Conservation (phyloP, 768 basidiomycete genomes). For the Russula lepida region DNA sequence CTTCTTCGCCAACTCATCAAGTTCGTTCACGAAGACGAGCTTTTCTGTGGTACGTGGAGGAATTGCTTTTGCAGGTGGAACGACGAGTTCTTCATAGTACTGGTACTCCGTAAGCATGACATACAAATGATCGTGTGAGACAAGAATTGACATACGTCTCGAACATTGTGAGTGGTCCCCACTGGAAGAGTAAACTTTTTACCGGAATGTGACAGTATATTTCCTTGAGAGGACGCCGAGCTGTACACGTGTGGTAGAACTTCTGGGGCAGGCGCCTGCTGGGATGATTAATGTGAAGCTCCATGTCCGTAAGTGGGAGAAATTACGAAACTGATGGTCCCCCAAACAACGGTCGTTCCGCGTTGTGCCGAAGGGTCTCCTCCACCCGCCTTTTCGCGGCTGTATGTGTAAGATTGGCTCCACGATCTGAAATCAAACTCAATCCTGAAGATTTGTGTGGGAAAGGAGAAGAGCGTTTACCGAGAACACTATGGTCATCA, state of each 20-base stretch:
- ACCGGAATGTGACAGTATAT: constrained; percentile 62
- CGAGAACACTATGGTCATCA: neutral
- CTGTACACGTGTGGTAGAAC: constrained; percentile 86
- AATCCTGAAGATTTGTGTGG: neutral
- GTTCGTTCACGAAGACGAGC: constrained; percentile 58
- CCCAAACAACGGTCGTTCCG: constrained; percentile 56
- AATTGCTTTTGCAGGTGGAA: constrained; percentile 76
- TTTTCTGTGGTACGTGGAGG: constrained; percentile 67
- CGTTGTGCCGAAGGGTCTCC: constrained; percentile 48
- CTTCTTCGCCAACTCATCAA: constrained; percentile 68
- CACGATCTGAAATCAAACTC: neutral
- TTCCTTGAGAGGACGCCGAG: constrained; percentile 50
- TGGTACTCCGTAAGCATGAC: neutral
- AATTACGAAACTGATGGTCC: constrained; percentile 39
- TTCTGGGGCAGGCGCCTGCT: constrained; percentile 47
- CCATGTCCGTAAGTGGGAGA: neutral
- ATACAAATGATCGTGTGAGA: neutral
- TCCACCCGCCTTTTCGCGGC: constrained; percentile 54
- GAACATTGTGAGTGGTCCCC: constrained; percentile 60
- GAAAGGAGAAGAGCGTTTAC: neutral
- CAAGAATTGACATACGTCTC: constrained; percentile 45
- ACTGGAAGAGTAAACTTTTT: constrained; percentile 74
- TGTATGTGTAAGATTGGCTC: neutral
- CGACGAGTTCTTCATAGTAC: constrained; percentile 73
- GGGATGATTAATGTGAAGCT: neutral